Conservation (phyloP, 2,329 filamentous ascomycete genomes). For the Dothiorella sarmentorum region DNA sequence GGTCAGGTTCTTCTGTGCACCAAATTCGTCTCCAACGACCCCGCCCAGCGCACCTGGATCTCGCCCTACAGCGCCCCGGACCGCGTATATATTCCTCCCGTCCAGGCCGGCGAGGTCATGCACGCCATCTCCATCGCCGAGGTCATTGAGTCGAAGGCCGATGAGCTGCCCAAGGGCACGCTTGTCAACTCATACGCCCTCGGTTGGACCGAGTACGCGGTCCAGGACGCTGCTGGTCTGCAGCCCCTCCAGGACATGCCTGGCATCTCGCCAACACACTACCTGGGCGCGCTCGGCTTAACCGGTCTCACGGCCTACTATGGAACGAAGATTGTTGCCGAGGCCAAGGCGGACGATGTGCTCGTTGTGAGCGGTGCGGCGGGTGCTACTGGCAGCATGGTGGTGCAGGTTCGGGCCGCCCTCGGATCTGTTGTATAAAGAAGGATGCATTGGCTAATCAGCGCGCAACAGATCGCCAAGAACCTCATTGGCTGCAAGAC, state of each 20-base stretch:
- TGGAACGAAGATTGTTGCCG: constrained; percentile 65
- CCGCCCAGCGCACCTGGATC: constrained; percentile 44
- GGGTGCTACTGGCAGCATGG: constrained; percentile 73
- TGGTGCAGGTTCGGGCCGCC: constrained; percentile 60
- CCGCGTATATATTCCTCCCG: constrained; percentile 65
- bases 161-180: constrained; percentile 54
- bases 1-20: constrained; percentile 48
- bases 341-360: constrained; percentile 66
- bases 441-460: not conserved
- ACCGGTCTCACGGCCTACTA: constrained; percentile 75
- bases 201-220: constrained; percentile 66
- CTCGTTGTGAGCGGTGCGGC: constrained; percentile 77
- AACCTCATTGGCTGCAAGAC: constrained; percentile 45
- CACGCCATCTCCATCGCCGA: constrained; percentile 60
- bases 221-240: constrained; percentile 41
- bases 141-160: constrained; percentile 59
- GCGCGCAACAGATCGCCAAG: constrained; percentile 52
- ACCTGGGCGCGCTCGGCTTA: constrained; percentile 50
- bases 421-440: not conserved
- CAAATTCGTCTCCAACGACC: constrained; percentile 51
- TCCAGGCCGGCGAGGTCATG: constrained; percentile 67
- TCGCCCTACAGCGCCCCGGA: not conserved
- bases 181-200: constrained; percentile 51
- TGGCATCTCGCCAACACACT: constrained; percentile 5
- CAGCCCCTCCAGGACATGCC: not conserved